phyloP scores from a whole-genome alignment of 1,284 basidiomycete genomes.

The Pyrrhoderma noxium region DNA sequence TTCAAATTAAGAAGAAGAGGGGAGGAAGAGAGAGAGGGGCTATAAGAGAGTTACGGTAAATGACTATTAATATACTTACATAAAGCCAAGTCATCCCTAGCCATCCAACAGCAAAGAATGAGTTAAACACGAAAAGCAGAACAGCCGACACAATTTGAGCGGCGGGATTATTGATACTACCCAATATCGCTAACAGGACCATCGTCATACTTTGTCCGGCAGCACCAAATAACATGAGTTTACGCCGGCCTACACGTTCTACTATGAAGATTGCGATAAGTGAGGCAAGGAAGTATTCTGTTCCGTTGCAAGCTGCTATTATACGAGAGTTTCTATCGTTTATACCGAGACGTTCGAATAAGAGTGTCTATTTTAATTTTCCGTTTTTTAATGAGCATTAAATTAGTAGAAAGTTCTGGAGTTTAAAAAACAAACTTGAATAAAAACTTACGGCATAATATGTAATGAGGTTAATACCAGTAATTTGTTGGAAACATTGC shows the following conservation, averaged over 20 bases:
- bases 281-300: conserved; percentile 61
- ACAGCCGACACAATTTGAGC: conserved; percentile 48
- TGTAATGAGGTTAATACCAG: conserved; percentile 56
- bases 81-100: conserved; percentile 69
- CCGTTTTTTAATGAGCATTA: too few species aligned
- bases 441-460: conserved; percentile 3
- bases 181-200: conserved; percentile 51
- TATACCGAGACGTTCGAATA: conserved; percentile 55
- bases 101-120: conserved; percentile 68
- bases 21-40: background rate
- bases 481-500: conserved; percentile 69
- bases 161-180: conserved; percentile 38
- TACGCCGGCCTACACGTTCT: conserved; percentile 57
- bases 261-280: conserved; percentile 54
- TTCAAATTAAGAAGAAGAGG: too few species aligned
- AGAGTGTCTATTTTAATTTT: conserved; percentile 34
- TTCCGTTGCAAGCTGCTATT: conserved; percentile 63
- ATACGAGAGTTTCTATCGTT: conserved; percentile 55
- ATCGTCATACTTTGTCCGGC: conserved; percentile 57
- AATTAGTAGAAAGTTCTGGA: too few species aligned
- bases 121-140: conserved; percentile 62
- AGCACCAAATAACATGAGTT: conserved; percentile 63
- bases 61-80: conserved; percentile 1
- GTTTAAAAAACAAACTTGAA: too few species aligned
- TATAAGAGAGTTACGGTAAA: background rate